These are phyloP conservation scores for Tulasnella sp. DNA, from an alignment of 768 basidiomycete genomes.

Conservation along the genomic window DNA sequence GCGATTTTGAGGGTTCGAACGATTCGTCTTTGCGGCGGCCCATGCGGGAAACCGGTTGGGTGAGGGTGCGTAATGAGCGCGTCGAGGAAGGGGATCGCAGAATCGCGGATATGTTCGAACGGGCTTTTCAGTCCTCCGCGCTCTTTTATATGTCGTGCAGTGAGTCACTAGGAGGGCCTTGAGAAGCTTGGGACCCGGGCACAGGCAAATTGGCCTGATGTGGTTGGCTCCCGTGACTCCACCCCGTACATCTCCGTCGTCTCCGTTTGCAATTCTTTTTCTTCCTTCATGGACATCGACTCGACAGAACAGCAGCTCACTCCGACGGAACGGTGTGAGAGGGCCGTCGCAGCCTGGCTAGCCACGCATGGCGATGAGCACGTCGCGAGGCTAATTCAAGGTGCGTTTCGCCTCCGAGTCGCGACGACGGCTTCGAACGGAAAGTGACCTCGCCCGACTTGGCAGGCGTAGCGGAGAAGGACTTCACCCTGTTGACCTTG, in stretches of 20 bases:
- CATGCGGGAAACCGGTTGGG: not conserved
- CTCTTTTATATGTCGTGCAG: not conserved
- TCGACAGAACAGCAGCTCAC: not conserved
- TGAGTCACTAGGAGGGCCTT: not conserved
- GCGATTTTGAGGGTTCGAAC: not conserved
- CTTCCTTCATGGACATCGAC: slow-evolving; percentile 1
- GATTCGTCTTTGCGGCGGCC: not conserved
- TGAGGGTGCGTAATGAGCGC: not conserved
- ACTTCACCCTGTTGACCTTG: slow-evolving; percentile 62
- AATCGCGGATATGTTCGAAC: not conserved
- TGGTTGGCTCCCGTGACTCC: slow-evolving; percentile 11
- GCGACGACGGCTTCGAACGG: not conserved
- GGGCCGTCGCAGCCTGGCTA: slow-evolving; percentile 69
- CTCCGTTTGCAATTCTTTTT: not conserved
- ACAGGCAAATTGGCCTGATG: not conserved
- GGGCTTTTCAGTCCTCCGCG: not conserved
- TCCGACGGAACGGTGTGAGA: slow-evolving; percentile 46
- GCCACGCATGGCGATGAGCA: slow-evolving; percentile 58
- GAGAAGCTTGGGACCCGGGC: not conserved
- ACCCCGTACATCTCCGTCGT: not conserved
- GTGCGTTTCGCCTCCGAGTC: slow-evolving; percentile 40
- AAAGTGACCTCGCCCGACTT: not conserved
- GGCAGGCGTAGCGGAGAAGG: slow-evolving; percentile 52
- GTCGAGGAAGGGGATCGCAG: not conserved
- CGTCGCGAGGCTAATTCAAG: slow-evolving; percentile 54